Base-by-base conservation (phyloP, 192 early-diverging fungal species). In the Backusella sp. region DNA sequence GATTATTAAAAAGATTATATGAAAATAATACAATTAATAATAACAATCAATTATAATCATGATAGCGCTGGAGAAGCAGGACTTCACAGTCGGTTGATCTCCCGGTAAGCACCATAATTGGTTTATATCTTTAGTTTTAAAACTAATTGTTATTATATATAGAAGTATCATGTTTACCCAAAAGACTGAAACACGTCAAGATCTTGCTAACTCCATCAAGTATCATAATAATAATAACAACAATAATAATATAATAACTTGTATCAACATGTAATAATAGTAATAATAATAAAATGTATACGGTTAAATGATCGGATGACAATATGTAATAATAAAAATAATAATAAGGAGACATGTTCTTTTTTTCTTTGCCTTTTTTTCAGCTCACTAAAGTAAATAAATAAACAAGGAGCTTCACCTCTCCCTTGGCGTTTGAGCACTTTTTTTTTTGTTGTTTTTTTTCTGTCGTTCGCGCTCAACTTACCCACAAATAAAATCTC, bases 371-470 rank as follows among this genome's bases (percentile, higher is more conserved):
- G 26, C 9, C 11, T 23, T 62, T 59, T 37, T 59, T 26, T 62
- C 56, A 62, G 12, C 23, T 12, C 26, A 23, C 26, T 62, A 62
- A 62, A 62, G 56, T 62, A 62, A 62, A 62, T 62, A 62, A 62
- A 62, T 59, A 59, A 59, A 59, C 56, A 59, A 59, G 56, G 56
- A 59, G 56, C 21, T 26, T 59, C 8, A 26, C 23, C 3, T 26
- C 56, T 59, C 56, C 56, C 56, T 59, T 59, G 56, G 56, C 56
- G 56, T 59, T 59, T 59, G 56, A 59, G 23, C n/a, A 59, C 56
- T 26, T 9, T 56, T 21, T 59, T 59, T 37, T 37, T 9, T 37
- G n/a, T n/a, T n/a, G n/a, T 26, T 9, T 37, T 59, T 59, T 26
- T 59, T 28, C 53, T 59, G 56, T 59, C 23, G 21, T 26, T 59